Conservation (phyloP, 768 basidiomycete species). For the Lactifluus echinatus region DNA sequence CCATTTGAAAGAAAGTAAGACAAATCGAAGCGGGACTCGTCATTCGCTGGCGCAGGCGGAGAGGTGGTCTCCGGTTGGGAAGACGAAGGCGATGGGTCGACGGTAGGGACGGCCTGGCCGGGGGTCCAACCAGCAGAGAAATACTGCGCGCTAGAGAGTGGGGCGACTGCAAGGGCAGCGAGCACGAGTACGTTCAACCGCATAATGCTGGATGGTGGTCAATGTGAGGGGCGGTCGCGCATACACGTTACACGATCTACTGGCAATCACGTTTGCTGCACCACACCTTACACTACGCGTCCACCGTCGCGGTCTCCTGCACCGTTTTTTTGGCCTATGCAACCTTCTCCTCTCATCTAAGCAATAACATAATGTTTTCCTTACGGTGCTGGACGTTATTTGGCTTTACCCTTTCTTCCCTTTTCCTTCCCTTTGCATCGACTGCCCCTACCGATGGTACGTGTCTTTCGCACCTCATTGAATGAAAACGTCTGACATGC, state of each 20-base stretch:
- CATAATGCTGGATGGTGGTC: constrained; percentile 3
- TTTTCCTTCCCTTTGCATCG: background rate
- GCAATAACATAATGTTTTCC: background rate
- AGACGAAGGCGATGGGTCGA: constrained; percentile 18
- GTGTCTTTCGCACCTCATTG: background rate
- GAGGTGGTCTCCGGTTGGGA: constrained; percentile 4
- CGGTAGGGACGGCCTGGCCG: constrained; percentile 45
- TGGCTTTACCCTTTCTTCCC: background rate
- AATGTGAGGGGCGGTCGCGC: background rate
- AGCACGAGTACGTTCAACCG: background rate
- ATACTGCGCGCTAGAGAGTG: constrained; percentile 51
- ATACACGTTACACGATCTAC: too few relatives aligned
- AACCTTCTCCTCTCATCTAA: background rate
- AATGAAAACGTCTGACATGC: background rate
- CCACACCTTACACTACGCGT: background rate
- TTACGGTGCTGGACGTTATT: background rate
- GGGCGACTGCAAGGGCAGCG: constrained; percentile 22
- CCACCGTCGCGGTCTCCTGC: too few relatives aligned
- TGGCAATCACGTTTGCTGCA: background rate
- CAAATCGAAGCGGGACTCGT: constrained; percentile 21
- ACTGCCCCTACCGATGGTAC: constrained; percentile 20
- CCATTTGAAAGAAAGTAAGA: constrained; percentile 38
- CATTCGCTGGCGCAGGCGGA: background rate
- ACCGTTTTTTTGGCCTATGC: too few relatives aligned
- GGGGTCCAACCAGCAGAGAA: constrained; percentile 79